These are phyloP conservation scores for Mycena leptocephala DNA, from an alignment of 768 basidiomycete species.

Conservation along the genomic window DNA sequence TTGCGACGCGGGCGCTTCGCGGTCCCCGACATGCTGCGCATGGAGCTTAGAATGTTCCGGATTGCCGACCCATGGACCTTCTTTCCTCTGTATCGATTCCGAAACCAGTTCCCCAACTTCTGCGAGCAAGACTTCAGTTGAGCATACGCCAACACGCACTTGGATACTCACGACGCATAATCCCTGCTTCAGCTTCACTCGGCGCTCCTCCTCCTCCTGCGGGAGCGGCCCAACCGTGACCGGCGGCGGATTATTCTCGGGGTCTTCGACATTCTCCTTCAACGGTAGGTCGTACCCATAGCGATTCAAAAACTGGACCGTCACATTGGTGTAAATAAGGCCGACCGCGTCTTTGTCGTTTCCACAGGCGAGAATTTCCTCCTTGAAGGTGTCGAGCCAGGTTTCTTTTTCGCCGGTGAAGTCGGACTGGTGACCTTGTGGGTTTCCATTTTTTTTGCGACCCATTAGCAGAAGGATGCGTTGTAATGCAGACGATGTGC, in stretches of 20 bases:
- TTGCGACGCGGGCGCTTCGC: slow-evolving; percentile 10
- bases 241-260: neutral
- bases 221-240: neutral
- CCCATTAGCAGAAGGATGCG: too few relatives aligned
- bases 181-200: too few relatives aligned
- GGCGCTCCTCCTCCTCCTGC: neutral
- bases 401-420: neutral
- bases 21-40: neutral
- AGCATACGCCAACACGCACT: too few relatives aligned
- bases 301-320: neutral
- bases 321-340: neutral
- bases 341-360: neutral
- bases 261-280: neutral
- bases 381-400: neutral
- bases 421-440: neutral
- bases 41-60: neutral
- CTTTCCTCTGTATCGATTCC: slow-evolving; percentile 6
- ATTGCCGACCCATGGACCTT: neutral
- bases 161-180: too few relatives aligned
- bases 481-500: too few relatives aligned
- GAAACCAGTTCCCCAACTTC: slow-evolving; percentile 26
- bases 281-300: neutral
- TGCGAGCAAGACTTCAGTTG: too few relatives aligned
- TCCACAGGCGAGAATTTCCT: neutral
- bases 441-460: neutral